Conservation (phyloP, 441 rosid species). For the Melianthus villosus region DNA sequence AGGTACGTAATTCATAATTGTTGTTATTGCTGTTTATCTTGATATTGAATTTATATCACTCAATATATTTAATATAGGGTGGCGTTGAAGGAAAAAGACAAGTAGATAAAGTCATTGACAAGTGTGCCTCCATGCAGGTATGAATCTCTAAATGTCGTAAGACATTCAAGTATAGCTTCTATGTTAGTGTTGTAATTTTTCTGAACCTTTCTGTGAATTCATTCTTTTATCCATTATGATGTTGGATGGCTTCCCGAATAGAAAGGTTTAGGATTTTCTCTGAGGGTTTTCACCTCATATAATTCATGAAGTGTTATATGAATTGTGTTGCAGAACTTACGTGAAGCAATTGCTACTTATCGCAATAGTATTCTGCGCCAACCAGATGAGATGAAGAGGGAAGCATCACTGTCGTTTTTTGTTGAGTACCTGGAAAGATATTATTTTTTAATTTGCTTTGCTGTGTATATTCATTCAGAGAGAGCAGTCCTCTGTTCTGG, state of each 20-base stretch:
- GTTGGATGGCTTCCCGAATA: background rate
- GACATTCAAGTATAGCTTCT: slow-evolving; percentile 7
- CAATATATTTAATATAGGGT: slow-evolving; percentile 35
- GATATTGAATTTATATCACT: slow-evolving; percentile 11
- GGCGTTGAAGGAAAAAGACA: slow-evolving; percentile 97
- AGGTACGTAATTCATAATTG: slow-evolving; percentile 31
- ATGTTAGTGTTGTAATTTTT: slow-evolving; percentile 2
- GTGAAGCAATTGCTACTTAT: slow-evolving; percentile 89
- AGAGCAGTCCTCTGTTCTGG: slow-evolving; percentile 68
- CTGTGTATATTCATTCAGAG: slow-evolving; percentile 90
- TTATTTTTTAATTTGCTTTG: slow-evolving; percentile 93
- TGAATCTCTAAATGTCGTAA: slow-evolving; percentile 10
- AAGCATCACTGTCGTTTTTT: slow-evolving; percentile 82
- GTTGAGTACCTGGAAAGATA: slow-evolving; percentile 98
- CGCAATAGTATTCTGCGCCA: slow-evolving; percentile 88
- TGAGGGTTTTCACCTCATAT: slow-evolving; percentile 10
- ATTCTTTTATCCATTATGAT: background rate
- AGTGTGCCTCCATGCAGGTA: slow-evolving; percentile 99
- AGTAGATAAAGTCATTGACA: slow-evolving; percentile 96
- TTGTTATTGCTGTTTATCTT: too few relatives aligned
- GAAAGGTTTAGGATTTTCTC: background rate
- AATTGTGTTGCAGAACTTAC: slow-evolving; percentile 59
- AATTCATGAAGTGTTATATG: slow-evolving; percentile 9
- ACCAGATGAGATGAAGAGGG: slow-evolving; percentile 99
- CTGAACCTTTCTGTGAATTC: background rate